Evolutionary conservation across 805 yeast genomes (phyloP).

Genomic region (Lipomyces sp.): DNA sequence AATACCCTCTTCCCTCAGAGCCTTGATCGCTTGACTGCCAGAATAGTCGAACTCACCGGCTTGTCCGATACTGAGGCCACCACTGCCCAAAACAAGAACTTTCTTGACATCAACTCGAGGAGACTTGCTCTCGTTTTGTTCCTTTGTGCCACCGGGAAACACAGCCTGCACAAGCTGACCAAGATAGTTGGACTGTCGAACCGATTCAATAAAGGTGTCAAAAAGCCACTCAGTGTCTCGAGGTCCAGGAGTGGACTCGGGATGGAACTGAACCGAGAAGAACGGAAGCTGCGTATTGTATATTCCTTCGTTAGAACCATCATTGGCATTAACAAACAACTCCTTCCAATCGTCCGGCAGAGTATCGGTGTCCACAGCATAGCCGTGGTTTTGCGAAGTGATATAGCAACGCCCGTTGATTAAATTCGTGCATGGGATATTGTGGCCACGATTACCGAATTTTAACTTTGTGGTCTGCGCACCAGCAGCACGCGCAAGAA

Average conservation of each 20-base stretch:
- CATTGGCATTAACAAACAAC: constrained; percentile 93
- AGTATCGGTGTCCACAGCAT: constrained; percentile 86
- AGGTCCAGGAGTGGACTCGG: constrained; percentile 99
- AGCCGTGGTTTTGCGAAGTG: constrained; percentile 98
- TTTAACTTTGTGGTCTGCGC: constrained; percentile 90
- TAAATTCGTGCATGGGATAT: constrained; percentile 92
- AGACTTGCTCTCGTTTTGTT: constrained; percentile 72
- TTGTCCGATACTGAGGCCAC: constrained; percentile 98
- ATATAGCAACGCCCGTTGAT: constrained; percentile 93
- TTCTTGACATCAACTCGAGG: constrained; percentile 87
- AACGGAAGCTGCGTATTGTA: constrained; percentile 85
- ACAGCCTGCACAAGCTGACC: constrained; percentile 69
- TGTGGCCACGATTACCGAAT: constrained; percentile 99
- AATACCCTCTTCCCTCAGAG: constrained; percentile 96
- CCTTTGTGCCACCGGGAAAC: constrained; percentile 87
- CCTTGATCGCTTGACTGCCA: constrained; percentile 98
- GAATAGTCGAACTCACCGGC: constrained; percentile 99
- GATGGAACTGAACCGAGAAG: constrained; percentile 99
- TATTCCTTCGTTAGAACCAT: constrained; percentile 98
- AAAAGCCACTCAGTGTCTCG: constrained; percentile 97
- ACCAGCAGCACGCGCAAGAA: constrained; percentile 92
- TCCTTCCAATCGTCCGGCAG: constrained; percentile 86
- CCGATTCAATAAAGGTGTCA: constrained; percentile 87
- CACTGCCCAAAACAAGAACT: constrained; percentile 93
- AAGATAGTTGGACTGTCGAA: constrained; percentile 55